Evolutionary conservation across 73 alveolate genomes (phyloP), one percentile per base, ranked within the genome.

Genomic region (Urostyla sp.): DNA sequence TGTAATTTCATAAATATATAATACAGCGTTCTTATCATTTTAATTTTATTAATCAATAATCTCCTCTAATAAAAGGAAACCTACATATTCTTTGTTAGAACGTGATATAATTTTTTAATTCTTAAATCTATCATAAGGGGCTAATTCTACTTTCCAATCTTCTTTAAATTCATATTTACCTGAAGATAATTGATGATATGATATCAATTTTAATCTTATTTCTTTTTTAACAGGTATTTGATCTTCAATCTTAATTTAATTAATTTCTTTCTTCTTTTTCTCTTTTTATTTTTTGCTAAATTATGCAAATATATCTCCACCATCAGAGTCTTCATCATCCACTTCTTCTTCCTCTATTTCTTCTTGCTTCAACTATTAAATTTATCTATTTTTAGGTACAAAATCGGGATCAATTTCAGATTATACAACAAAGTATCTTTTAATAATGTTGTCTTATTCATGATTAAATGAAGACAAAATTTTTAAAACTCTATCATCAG

Each of bases 1-100:
- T 0, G 59, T 32, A 18, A 84, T 20, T 40, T 84, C 88, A 44
- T 84, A 84, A 11, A 84, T 24, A 36, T 75, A 84, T 7, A 84
- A 54, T 20, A 56, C 37, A 2, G 16, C 35, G 21, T 27, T 16
- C 10, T 54, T 54, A n/a, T 57, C 34, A n/a, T n/a, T n/a, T n/a
- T n/a, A n/a, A 40, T 55, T 43, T 10, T 43, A 40, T 20, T 69
- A 67, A 49, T 69, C 60, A 11, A 10, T 27, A 27, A 69, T 54
- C 1, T 59, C 69, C 20, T 69, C 83, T 31, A 37, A 31, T 6
- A 49, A 37, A 54, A 84, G 49, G 31, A 84, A 55, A 35, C 84
- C 80, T 13, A 73, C 38, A 53, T 57, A 75, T 23, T 84, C 84
- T 15, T 52, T 28, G 21, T 75, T 61, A 16, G 53, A 23, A n/a